Evolutionary conservation across 768 basidiomycete genomes (phyloP).

Genomic region (Podaxis sp.): DNA sequence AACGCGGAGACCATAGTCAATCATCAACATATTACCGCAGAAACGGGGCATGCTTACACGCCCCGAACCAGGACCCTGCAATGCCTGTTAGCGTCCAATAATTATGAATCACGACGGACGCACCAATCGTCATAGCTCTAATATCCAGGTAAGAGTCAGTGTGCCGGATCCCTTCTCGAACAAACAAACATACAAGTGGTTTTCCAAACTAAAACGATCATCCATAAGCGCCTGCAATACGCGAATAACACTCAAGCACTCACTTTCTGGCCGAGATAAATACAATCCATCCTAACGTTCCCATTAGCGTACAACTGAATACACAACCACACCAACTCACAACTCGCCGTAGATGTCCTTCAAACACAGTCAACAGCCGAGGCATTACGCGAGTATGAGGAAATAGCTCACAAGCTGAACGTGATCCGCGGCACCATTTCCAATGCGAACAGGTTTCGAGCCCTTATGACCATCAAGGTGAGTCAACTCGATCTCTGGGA

Average conservation of each 20-base stretch:
- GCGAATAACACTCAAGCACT: conserved; percentile 13
- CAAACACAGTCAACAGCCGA: conserved; percentile 1
- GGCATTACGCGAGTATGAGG: not conserved
- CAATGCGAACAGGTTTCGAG: conserved; percentile 84
- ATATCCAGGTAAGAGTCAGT: not conserved
- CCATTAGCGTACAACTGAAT: conserved; percentile 6
- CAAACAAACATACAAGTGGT: conserved; percentile 55
- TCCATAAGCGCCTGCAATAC: not conserved
- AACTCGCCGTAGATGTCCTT: conserved; percentile 97
- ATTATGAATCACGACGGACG: conserved; percentile 7
- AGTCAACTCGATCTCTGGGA: conserved; percentile 79
- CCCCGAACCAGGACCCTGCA: conserved; percentile 70
- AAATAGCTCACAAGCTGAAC: conserved; percentile 68
- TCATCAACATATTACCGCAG: conserved; percentile 1
- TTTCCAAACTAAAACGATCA: conserved; percentile 57
- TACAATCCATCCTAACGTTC: conserved; percentile 80
- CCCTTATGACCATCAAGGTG: conserved; percentile 91
- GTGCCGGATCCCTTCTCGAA: not conserved
- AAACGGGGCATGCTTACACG: conserved; percentile 49
- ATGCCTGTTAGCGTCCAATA: not conserved
- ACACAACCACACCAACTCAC: conserved; percentile 37
- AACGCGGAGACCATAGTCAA: not conserved
- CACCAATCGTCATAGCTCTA: conserved; percentile 46
- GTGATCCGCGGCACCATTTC: conserved; percentile 95
- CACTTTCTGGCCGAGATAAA: conserved; percentile 94